A percentile compares a stretch with the other conserved stretches of the same genome.
Conservation (phyloP, 2,329 filamentous ascomycete genomes). For the Claviceps maximensis region DNA sequence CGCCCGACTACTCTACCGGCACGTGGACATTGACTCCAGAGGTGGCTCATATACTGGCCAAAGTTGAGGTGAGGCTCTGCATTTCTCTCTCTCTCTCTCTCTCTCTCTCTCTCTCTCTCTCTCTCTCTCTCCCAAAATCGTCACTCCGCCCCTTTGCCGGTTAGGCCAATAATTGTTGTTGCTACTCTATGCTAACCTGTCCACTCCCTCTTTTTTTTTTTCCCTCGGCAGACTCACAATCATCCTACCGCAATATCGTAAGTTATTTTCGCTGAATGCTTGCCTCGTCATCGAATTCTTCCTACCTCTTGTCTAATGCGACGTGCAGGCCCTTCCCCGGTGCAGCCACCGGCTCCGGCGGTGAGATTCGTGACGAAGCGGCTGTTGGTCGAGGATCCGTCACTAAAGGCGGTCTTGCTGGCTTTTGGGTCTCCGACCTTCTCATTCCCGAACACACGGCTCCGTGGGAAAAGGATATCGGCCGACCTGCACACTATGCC, state of each 20-base stretch:
- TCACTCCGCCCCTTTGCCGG: too few species aligned
- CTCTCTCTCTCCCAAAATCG: too few species aligned
- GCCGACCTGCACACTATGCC: slow-evolving; percentile 81
- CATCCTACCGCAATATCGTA: slow-evolving; percentile 85
- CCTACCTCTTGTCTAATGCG: neutral
- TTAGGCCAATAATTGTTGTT: neutral
- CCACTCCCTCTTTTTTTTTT: neutral
- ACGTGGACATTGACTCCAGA: slow-evolving; percentile 84
- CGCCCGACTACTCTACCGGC: slow-evolving; percentile 72
- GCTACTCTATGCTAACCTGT: neutral
- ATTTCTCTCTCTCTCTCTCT: too few species aligned
- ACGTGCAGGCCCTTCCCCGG: slow-evolving; percentile 57
- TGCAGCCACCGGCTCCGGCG: slow-evolving; percentile 87
- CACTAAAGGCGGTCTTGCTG: slow-evolving; percentile 81
- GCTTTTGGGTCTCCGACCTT: slow-evolving; percentile 92
- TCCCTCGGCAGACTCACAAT: slow-evolving; percentile 83
- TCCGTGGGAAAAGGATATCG: slow-evolving; percentile 86
- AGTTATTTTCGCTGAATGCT: slow-evolving; percentile 1
- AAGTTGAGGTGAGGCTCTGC: slow-evolving; percentile 51
- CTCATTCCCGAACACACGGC: slow-evolving; percentile 70
- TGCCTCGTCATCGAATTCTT: too few species aligned
- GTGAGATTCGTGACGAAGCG: slow-evolving; percentile 91
- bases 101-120: too few species aligned
- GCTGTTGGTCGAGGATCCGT: slow-evolving; percentile 85
- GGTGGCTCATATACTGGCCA: slow-evolving; percentile 73